These are phyloP conservation scores for Penicillium parvum DNA, from an alignment of 495 filamentous ascomycete species.

Conservation along the genomic window DNA sequence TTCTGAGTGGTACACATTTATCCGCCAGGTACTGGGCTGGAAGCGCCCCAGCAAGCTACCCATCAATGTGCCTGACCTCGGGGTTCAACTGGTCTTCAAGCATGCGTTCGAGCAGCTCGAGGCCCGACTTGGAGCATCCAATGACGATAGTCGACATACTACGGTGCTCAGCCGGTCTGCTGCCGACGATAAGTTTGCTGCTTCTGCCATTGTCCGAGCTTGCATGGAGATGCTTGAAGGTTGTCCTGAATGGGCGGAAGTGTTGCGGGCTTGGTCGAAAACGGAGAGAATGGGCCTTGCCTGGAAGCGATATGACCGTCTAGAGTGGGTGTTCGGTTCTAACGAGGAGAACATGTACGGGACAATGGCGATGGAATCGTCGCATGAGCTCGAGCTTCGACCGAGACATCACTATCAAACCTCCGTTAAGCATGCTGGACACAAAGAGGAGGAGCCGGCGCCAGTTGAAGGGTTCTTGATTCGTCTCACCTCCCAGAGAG, in stretches of 20 bases:
- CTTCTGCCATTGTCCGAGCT: slow-evolving; percentile 50
- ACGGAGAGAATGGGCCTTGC: slow-evolving; percentile 65
- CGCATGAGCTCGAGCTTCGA: slow-evolving; percentile 70
- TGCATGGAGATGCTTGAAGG: slow-evolving; percentile 59
- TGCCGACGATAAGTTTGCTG: slow-evolving; percentile 50
- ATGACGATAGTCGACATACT: slow-evolving; percentile 34
- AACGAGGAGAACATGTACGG: slow-evolving; percentile 75
- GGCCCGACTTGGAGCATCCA: slow-evolving; percentile 31
- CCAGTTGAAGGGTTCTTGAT: slow-evolving; percentile 72
- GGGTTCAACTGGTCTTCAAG: slow-evolving; percentile 57
- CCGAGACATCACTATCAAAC: slow-evolving; percentile 69
- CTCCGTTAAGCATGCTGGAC: slow-evolving; percentile 32
- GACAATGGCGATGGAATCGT: slow-evolving; percentile 65
- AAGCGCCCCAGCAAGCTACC: slow-evolving; percentile 54
- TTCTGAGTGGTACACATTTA: slow-evolving; percentile 74
- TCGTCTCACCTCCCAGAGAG: slow-evolving; percentile 62
- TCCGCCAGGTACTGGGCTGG: slow-evolving; percentile 59
- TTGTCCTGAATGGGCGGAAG: slow-evolving; percentile 57
- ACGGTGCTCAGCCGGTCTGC: slow-evolving; percentile 43
- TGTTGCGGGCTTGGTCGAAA: slow-evolving; percentile 56
- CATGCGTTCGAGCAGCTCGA: slow-evolving; percentile 60
- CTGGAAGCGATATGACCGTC: slow-evolving; percentile 71
- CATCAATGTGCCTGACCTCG: slow-evolving; percentile 64
- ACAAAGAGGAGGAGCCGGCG: slow-evolving; percentile 52
- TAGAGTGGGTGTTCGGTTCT: slow-evolving; percentile 69